A percentile compares a stretch with the other conserved stretches of the same genome.
Evolutionary conservation across 441 rosid genomes (phyloP).

Genomic region (Bruguiera hainesii): DNA sequence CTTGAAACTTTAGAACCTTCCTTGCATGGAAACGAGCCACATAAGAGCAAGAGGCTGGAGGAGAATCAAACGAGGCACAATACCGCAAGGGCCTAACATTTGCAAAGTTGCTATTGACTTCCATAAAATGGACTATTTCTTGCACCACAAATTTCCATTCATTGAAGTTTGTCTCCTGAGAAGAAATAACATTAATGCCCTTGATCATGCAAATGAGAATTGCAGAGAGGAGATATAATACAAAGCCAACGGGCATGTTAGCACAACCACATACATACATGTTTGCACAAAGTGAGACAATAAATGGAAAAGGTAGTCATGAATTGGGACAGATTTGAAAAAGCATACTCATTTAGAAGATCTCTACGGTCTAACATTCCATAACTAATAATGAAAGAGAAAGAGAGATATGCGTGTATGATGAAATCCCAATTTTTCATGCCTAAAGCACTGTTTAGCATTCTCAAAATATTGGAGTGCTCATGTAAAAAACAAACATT

Average conservation of each 20-base stretch:
- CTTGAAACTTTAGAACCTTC: slow-evolving; percentile 72
- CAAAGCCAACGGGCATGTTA: too few relatives aligned
- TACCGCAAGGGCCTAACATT: slow-evolving; percentile 77
- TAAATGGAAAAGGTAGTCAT: too few relatives aligned
- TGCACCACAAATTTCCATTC: slow-evolving; percentile 90
- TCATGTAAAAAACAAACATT: too few relatives aligned
- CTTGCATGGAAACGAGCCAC: slow-evolving; percentile 81
- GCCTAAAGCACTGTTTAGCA: neutral
- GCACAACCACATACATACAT: too few relatives aligned
- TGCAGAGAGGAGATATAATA: neutral
- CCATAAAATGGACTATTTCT: slow-evolving; percentile 69
- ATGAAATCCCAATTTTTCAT: neutral
- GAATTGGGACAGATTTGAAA: neutral
- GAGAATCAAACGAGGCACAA: slow-evolving; percentile 56
- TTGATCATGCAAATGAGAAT: slow-evolving; percentile 12
- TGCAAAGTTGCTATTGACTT: slow-evolving; percentile 40
- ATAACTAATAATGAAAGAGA: neutral
- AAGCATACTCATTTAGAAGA: slow-evolving; percentile 1
- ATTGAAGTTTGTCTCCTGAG: slow-evolving; percentile 79
- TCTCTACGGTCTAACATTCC: too few relatives aligned
- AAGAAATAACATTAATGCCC: slow-evolving; percentile 16
- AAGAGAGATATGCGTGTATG: neutral
- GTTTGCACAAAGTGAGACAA: too few relatives aligned
- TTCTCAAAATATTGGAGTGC: neutral
- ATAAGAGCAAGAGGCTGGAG: slow-evolving; percentile 68